These are phyloP conservation scores for Suzukiozyma palmioleophila DNA, from an alignment of 1,139 yeast genomes.

Conservation along the genomic window DNA sequence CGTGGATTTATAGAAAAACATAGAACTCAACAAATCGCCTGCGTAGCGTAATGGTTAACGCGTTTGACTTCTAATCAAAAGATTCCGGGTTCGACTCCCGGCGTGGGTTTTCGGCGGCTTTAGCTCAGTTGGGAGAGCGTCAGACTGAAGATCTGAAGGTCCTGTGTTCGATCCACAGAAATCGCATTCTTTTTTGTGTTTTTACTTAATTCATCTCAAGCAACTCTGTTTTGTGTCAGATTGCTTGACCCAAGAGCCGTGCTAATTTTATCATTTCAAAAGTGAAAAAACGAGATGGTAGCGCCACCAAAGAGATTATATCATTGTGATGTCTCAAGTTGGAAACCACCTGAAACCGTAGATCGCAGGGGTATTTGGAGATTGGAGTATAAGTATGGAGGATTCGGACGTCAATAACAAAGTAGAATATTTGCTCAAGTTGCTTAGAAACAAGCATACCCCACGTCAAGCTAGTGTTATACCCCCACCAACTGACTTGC, in stretches of 20 bases:
- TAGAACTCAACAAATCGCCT: not conserved
- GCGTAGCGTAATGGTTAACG: conserved; percentile 14
- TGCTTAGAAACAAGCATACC: not conserved
- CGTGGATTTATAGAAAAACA: no score
- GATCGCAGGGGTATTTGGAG: not conserved
- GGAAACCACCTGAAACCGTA: not conserved
- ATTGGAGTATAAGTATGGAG: conserved; percentile 1
- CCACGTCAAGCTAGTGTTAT: no score
- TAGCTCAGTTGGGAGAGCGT: conserved; percentile 91
- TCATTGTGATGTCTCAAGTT: not conserved
- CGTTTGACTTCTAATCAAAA: conserved; percentile 31
- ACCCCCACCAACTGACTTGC: no score
- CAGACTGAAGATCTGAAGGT: conserved; percentile 74
- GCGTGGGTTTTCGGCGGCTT: conserved; percentile 47
- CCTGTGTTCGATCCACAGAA: conserved; percentile 57
- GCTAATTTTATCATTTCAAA: no score
- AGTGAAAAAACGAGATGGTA: not conserved
- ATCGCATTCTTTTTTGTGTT: conserved; percentile 28
- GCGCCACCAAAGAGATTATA: not conserved
- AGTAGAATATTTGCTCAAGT: not conserved
- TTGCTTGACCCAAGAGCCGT: no score
- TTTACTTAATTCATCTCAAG: not conserved
- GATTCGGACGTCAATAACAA: not conserved
- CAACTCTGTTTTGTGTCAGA: no score
- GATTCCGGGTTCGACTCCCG: conserved; percentile 34